Evolutionary conservation across 768 basidiomycete species (phyloP), one percentile per base, ranked within the genome.

Genomic region (Serpula lacrymans): DNA sequence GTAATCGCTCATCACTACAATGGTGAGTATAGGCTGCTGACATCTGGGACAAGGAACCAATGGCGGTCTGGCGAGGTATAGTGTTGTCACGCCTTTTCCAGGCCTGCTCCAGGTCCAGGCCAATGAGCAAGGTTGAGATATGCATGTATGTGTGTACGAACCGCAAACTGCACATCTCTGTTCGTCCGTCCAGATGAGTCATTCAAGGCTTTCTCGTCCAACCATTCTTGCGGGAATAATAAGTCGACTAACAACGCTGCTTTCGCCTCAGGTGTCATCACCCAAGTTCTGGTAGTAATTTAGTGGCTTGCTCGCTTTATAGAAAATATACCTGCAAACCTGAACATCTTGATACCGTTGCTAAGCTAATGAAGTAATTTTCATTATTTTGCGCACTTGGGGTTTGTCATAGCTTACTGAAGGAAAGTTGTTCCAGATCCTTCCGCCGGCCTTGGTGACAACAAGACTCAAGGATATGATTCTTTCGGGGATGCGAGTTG

Each of bases 21-120:
- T 71, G 53, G 53, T 90, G 87, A 0, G 80, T 83, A 1, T 85
- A 47, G 0, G 53, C 80, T 1, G 88, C 85, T 11, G 65, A 68
- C 77, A 85, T 80, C 57, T 92, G 90, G 9, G 83, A 87, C 12
- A 91, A 42, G 20, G 75, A 62, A 0, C 88, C 88, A 13, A 75
- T 44, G 37, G 81, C 56, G 3, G 63, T 66, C 48, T 88, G 89
- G n/a, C n/a, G n/a, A n/a, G 24, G 16, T 11, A 7, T 3, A 43
- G n/a, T n/a, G n/a, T n/a, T n/a, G n/a, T n/a, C n/a, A n/a, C n/a
- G n/a, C n/a, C n/a, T n/a, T n/a, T n/a, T n/a, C n/a, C n/a, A n/a
- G n/a, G n/a, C n/a, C n/a, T n/a, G n/a, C n/a, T n/a, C n/a, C n/a
- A n/a, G n/a, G n/a, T n/a, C n/a, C n/a, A n/a, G n/a, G n/a, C n/a